Evolutionary conservation across 306 rosid genomes (phyloP).

Genomic region (Inga laurina): DNA sequence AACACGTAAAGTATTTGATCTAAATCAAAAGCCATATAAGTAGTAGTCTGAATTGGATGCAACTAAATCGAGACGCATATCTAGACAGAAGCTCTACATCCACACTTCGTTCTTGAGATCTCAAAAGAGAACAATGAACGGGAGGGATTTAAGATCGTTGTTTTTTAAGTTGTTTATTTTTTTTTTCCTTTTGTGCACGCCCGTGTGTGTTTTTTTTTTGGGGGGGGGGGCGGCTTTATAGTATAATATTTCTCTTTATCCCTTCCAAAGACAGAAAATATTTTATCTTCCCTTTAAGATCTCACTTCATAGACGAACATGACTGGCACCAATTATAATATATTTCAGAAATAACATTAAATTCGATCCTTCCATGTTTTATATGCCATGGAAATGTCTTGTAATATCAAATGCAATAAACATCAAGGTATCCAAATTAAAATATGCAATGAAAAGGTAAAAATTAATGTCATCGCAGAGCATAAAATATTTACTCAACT

Average conservation of each 20-base stretch:
- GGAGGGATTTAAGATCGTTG: not conserved
- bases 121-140: not conserved
- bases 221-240: not conserved
- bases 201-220: not conserved
- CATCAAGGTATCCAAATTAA: not conserved
- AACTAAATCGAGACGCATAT: not conserved
- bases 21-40: not conserved
- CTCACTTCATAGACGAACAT: not conserved
- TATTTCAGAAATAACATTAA: not conserved
- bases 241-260: not conserved
- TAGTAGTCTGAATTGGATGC: not conserved
- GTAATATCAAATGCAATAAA: not conserved
- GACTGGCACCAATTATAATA: not conserved
- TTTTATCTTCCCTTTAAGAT: not conserved
- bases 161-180: not conserved
- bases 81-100: not conserved
- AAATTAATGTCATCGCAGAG: not conserved
- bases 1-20: not conserved
- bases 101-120: not conserved
- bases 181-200: no score
- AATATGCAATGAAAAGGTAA: not conserved
- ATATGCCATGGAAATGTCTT: not conserved
- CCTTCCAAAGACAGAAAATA: not conserved
- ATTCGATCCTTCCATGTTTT: not conserved
- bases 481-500: not conserved